These are phyloP conservation scores for Xylaria cubensis DNA, from an alignment of 495 filamentous ascomycete species.

Conservation along the genomic window DNA sequence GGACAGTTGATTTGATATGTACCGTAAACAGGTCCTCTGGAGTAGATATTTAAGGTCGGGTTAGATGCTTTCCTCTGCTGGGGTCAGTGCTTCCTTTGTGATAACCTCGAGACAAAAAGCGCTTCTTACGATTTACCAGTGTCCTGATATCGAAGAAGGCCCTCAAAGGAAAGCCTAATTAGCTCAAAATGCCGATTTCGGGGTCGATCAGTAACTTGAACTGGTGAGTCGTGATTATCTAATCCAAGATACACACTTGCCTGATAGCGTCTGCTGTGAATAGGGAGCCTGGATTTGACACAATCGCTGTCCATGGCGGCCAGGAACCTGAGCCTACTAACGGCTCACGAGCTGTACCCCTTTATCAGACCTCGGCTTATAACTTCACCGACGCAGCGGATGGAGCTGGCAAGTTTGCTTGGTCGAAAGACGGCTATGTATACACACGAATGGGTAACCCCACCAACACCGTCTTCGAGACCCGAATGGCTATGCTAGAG, in stretches of 20 bases:
- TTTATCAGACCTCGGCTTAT: constrained; percentile 50
- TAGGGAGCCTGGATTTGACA: constrained; percentile 49
- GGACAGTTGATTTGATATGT: constrained; percentile 10
- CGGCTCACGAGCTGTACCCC: constrained; percentile 49
- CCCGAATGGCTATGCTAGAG: constrained; percentile 50
- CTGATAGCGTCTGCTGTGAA: constrained; percentile 27
- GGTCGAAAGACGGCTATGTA: constrained; percentile 51
- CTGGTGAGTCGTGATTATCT: constrained; percentile 36
- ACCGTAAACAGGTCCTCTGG: neutral
- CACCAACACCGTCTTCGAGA: constrained; percentile 51
- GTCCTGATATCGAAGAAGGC: neutral
- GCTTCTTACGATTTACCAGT: neutral
- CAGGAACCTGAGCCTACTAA: constrained; percentile 53
- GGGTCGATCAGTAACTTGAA: constrained; percentile 42
- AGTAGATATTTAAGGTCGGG: constrained; percentile 14
- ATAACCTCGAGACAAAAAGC: neutral
- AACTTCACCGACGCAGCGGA: constrained; percentile 53
- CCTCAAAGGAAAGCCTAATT: neutral
- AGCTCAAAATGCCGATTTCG: constrained; percentile 36
- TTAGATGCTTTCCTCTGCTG: neutral
- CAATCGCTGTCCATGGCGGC: constrained; percentile 48
- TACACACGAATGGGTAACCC: constrained; percentile 54
- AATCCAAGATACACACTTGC: constrained; percentile 9
- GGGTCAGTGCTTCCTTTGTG: neutral
- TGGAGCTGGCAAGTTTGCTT: constrained; percentile 51